Base-by-base conservation (phyloP, 116 monocot genomes). In the Iris pallida region DNA sequence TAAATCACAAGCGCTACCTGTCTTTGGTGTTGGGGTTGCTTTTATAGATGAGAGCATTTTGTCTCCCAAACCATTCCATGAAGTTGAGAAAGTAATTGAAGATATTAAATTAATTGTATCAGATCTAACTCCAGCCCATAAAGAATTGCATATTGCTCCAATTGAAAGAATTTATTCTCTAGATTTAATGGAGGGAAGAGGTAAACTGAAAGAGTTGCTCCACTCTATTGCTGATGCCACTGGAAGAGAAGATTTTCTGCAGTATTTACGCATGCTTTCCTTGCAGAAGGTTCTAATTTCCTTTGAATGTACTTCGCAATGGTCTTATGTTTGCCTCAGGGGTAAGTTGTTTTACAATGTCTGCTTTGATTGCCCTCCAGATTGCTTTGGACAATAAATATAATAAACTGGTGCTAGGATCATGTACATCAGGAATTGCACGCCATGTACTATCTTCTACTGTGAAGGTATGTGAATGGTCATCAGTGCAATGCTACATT, bases 1-100 rank as follows among this genome's bases (percentile, higher is more conserved):
- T 76, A 93, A 82, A 75, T 86, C 88, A 54, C 85, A 83, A 47
- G 79, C 93, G 5, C 60, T 90, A 48, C 93, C 93, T 30, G 98
- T 99, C 47, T 99, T 99, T 79, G 79, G 82, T 64, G 82, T 99
- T 53, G 93, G 90, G 44, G 90, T 88, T 75, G 93, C 88, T 46
- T 85, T 99, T 77, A 76, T 99, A 40, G 84, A 93, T 72, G 90
- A 99, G 76, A 86, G 80, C 44, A 12, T 46, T 20, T 10, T 81
- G 42, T 84, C 45, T 65, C 9, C 3, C 14, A 17, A 56, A 4
- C 68, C 71, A 46, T 63, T 60, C 45, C 20, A 71, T 71, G 78
- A 75, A 42, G 45, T 81, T 73, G 73, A 79, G 6, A 71, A 72
- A 62, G 74, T 80, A 64, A 47, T 88, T 68, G 84, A 71, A 62